Evolutionary conservation across 345 rosid species (phyloP).

Genomic region (Mercurialis annua): DNA sequence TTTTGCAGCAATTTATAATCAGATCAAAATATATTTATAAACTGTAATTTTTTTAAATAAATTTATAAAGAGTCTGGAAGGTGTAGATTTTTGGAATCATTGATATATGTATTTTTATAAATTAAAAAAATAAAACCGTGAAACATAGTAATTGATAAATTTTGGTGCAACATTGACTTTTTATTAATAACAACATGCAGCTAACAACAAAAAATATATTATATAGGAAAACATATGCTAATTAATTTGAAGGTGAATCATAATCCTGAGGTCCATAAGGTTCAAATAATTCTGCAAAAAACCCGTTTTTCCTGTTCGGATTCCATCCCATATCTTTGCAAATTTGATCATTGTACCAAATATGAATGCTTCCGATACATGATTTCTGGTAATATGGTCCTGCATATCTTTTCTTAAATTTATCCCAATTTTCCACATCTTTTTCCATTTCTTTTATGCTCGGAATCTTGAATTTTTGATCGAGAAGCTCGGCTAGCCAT

Average conservation of each 20-base stretch:
- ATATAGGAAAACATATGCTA: too few relatives aligned
- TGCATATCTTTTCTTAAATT: constrained; percentile 27
- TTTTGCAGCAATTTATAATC: too few relatives aligned
- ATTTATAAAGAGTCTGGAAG: too few relatives aligned
- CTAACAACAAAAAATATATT: too few relatives aligned
- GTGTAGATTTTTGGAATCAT: too few relatives aligned
- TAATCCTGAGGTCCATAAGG: constrained; percentile 45
- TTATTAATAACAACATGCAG: too few relatives aligned
- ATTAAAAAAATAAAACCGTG: too few relatives aligned
- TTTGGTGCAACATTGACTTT: too few relatives aligned
- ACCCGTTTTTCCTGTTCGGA: constrained; percentile 34
- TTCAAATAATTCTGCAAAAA: constrained; percentile 34
- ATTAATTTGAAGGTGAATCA: constrained; percentile 22
- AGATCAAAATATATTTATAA: too few relatives aligned
- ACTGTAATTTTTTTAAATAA: too few relatives aligned
- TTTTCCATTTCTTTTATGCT: constrained; percentile 37
- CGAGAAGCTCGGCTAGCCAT: constrained; percentile 41
- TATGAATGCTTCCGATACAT: constrained; percentile 32
- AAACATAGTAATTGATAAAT: too few relatives aligned
- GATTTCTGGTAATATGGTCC: constrained; percentile 28
- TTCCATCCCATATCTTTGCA: constrained; percentile 46
- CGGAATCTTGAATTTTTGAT: constrained; percentile 32
- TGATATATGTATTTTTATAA: too few relatives aligned
- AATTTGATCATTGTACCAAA: constrained; percentile 41
- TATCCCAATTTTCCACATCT: constrained; percentile 29